A percentile compares a stretch with the other conserved stretches of the same genome.
Evolutionary conservation across 2,329 filamentous ascomycete genomes (phyloP).

Genomic region (Orbilia brochopaga): DNA sequence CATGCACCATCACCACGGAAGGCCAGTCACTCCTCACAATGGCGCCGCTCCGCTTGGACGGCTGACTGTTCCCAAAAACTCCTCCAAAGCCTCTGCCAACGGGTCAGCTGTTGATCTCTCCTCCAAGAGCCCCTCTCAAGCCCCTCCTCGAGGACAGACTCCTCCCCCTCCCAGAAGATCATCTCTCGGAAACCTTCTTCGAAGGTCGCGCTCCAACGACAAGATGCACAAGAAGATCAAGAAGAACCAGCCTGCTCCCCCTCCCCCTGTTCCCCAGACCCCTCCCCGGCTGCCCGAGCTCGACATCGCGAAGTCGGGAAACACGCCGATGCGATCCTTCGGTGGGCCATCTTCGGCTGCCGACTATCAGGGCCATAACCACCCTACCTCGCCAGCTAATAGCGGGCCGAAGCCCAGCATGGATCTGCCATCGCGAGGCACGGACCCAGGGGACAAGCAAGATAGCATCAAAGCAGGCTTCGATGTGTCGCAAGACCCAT

Average conservation of each 20-base stretch:
- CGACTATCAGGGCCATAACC: conserved; percentile 6
- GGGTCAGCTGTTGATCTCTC: conserved; percentile 36
- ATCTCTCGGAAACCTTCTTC: conserved; percentile 46
- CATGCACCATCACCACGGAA: conserved; percentile 28
- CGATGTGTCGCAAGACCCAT: conserved; percentile 46
- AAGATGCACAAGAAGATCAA: conserved; percentile 50
- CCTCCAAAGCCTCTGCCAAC: conserved; percentile 39
- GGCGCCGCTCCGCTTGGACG: conserved; percentile 25
- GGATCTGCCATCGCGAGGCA: conserved; percentile 26
- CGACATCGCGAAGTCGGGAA: conserved; percentile 29
- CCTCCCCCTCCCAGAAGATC: conserved; percentile 42
- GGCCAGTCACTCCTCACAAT: conserved; percentile 34
- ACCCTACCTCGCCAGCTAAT: conserved; percentile 22
- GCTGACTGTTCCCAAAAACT: conserved; percentile 40
- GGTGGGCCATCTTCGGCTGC: conserved; percentile 13
- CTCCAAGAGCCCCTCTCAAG: conserved; percentile 40
- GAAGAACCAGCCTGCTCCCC: conserved; percentile 38
- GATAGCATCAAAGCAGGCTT: conserved; percentile 47
- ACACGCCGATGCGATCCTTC: conserved; percentile 46
- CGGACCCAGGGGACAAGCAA: conserved; percentile 10
- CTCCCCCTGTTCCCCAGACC: conserved; percentile 44
- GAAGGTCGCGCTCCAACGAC: conserved; percentile 44
- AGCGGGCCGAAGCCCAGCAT: conserved; percentile 32
- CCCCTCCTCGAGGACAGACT: conserved; percentile 29
- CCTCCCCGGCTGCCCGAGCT: conserved; percentile 45